These are phyloP conservation scores for Xenoacremonium recifei DNA, from an alignment of 2,329 filamentous ascomycete species.

Conservation along the genomic window DNA sequence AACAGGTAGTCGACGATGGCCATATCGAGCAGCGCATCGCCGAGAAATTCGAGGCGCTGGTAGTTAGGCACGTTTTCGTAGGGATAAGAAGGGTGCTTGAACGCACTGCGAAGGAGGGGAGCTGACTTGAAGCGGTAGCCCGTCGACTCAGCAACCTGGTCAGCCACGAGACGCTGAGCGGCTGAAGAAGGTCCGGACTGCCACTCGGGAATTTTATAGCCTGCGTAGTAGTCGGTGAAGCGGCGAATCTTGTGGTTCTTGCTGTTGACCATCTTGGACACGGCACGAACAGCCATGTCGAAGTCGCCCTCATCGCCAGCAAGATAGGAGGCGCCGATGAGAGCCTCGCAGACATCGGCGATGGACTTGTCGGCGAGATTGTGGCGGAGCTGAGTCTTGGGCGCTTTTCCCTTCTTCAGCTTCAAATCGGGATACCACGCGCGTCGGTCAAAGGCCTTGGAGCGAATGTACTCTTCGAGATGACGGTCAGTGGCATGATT, in stretches of 20 bases:
- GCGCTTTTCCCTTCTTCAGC: conserved; percentile 69
- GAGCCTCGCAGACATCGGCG: conserved; percentile 90
- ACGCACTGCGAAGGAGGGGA: conserved; percentile 76
- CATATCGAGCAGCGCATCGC: conserved; percentile 86
- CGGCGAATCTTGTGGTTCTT: conserved; percentile 65
- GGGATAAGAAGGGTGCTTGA: conserved; percentile 83
- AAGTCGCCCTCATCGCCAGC: conserved; percentile 44
- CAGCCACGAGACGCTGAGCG: conserved; percentile 65
- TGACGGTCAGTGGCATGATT: conserved; percentile 68
- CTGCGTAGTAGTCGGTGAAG: conserved; percentile 71
- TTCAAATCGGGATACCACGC: conserved; percentile 86
- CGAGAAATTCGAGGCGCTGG: conserved; percentile 88
- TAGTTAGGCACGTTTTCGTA: conserved; percentile 81
- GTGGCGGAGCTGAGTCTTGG: conserved; percentile 51
- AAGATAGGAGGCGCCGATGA: conserved; percentile 82
- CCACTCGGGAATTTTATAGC: conserved; percentile 70
- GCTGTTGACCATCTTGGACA: conserved; percentile 68
- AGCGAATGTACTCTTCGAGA: conserved; percentile 74
- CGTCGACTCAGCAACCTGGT: conserved; percentile 57
- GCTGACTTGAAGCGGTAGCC: conserved; percentile 70
- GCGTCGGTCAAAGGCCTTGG: conserved; percentile 75
- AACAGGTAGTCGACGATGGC: conserved; percentile 82
- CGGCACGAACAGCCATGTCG: conserved; percentile 60
- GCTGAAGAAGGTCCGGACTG: conserved; percentile 62
- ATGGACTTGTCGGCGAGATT: conserved; percentile 82